Percentiles rank a stretch among this genome's conserved stretches.
These are phyloP conservation scores for Tolypocladium tropicale DNA, from an alignment of 2,329 filamentous ascomycete genomes.

Conservation along the genomic window DNA sequence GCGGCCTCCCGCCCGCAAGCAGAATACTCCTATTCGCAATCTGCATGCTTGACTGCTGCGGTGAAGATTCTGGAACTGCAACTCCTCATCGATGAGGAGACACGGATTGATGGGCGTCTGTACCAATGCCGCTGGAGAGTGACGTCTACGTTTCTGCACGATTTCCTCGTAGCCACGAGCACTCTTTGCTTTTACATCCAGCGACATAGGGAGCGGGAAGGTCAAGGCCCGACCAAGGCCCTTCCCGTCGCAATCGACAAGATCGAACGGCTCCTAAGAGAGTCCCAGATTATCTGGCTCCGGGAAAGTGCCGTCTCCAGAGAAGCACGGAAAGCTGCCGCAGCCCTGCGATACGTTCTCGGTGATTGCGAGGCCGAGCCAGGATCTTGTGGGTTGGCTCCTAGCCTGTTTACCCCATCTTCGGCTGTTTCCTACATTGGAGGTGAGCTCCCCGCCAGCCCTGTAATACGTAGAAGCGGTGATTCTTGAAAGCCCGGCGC, in stretches of 20 bases:
- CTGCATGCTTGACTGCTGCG: not conserved
- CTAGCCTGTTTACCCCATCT: not conserved
- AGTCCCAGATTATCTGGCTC: not conserved
- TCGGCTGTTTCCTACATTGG: not conserved
- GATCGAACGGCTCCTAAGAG: not conserved
- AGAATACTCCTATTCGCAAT: not conserved
- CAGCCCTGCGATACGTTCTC: not conserved
- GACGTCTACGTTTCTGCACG: not conserved
- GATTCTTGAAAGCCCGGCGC: no score
- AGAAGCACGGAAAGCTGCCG: not conserved
- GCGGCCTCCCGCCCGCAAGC: not conserved
- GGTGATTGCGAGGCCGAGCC: not conserved
- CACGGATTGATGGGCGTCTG: not conserved
- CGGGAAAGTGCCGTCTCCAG: not conserved
- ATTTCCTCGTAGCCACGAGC: not conserved
- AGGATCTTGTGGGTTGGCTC: not conserved
- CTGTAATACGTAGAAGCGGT: not conserved
- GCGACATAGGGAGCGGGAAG: not conserved
- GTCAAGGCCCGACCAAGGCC: not conserved
- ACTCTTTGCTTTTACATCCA: not conserved
- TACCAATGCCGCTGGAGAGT: not conserved
- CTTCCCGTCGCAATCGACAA: not conserved
- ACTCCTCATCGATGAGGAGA: not conserved
- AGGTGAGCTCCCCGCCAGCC: not conserved
- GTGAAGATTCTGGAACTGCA: not conserved